Evolutionary conservation across 163 green algal genomes (phyloP), one percentile per base, ranked within the genome.

Genomic region (Scenedesmus sp.): DNA sequence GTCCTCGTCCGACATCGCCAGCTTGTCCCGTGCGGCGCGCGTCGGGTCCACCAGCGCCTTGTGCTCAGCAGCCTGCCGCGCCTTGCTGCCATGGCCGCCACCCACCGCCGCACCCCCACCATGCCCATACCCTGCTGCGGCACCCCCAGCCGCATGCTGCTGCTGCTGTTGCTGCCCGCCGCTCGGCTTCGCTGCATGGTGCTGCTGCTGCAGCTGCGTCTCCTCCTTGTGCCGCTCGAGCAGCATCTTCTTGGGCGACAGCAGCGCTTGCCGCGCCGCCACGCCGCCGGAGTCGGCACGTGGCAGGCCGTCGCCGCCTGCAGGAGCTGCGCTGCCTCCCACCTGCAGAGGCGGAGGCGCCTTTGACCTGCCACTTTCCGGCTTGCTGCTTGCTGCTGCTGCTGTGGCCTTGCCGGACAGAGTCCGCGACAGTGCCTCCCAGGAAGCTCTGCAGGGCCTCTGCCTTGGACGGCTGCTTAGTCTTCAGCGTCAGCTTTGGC

Each of bases 241-340:
- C 70, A 90, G 85, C 85, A 85, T 85, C 46, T 84, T 84, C 85
- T 90, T 90, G 15, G 85, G 85, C 9, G 70, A 85, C 43, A 90
- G 24, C 46, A 85, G 49, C 16, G 49, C 26, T 49, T 73, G 46
- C 85, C 37, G 24, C 12, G 26, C 43, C 49, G 65, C 65, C 20
- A 30, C 76, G 2, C n/a, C 61, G 35, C 65, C 85, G 22, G 24
- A 56, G 49, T 51, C 68, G 68, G 42, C n/a, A 37, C 81, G 49
- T 43, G 42, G 12, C 30, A 86, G 6, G 22, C 46, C 81, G 15
- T 43, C 40, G 43, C 42, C 49, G 43, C 43, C 81, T 42, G 46
- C 81, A 40, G 43, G 24, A 68, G 15, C 79, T 24, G 44, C 81
- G 42, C 42, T 18, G 1, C 81, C 81, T 70, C 81, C 81, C 81